Percentiles rank a stretch among this genome's conserved stretches.
These are phyloP conservation scores for Dictyostelium citrinum DNA, from an alignment of 78 protist species.

Conservation along the genomic window DNA sequence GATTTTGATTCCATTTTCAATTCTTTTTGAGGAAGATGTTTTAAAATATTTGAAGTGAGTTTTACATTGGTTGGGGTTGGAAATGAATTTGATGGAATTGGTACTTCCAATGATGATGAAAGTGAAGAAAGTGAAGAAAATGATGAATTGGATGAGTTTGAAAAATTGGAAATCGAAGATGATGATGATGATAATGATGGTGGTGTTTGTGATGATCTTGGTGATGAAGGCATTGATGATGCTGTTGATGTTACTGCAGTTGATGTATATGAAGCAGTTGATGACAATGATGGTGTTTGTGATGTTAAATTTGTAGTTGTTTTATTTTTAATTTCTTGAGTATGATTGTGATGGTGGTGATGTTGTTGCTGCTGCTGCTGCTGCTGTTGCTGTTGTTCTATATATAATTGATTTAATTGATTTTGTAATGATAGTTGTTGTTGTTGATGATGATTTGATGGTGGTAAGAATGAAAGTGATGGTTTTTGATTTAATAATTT, in stretches of 20 bases:
- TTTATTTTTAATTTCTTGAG: not conserved
- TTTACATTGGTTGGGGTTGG: conserved; percentile 7
- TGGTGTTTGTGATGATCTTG: not conserved
- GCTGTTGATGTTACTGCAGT: not conserved
- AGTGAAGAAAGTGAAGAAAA: not conserved
- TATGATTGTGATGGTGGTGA: not conserved
- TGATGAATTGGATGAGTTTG: not conserved
- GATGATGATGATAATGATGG: not conserved
- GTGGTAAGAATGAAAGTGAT: not conserved
- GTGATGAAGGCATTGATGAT: not conserved
- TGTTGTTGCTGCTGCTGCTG: not conserved
- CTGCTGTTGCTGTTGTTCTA: not conserved
- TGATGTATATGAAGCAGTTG: not conserved
- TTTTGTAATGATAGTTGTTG: not conserved
- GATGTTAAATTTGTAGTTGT: not conserved
- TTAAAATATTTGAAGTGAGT: conserved; percentile 30
- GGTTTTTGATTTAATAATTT: conserved; percentile 21
- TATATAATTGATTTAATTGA: not conserved
- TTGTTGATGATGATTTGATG: not conserved
- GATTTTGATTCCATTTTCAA: conserved; percentile 63
- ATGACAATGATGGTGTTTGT: not conserved
- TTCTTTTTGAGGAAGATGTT: conserved; percentile 66
- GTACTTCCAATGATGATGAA: not conserved
- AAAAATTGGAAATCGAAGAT: not conserved
- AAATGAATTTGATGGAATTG: not conserved